phyloP scores from a whole-genome alignment of 345 rosid species.

The Hibiscus syriacus region DNA sequence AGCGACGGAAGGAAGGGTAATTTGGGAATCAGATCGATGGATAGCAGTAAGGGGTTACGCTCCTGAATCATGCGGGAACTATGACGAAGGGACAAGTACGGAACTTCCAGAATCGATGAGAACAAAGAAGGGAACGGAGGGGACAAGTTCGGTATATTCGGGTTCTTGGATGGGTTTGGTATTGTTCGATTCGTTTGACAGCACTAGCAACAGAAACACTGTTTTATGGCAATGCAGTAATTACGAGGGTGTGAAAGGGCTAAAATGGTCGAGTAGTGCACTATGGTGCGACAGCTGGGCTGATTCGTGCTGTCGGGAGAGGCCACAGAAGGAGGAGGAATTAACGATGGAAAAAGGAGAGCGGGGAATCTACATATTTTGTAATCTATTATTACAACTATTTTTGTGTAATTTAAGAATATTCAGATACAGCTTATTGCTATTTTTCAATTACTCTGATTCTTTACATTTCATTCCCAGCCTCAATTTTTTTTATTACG shows the following conservation, averaged over 20 bases:
- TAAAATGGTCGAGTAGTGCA: background rate
- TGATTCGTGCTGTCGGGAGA: slow-evolving; percentile 12
- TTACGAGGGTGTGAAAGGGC: background rate
- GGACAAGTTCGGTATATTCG: slow-evolving; percentile 13
- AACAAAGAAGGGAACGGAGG: slow-evolving; percentile 13
- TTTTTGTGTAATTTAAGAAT: slow-evolving; percentile 8
- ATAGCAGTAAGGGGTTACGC: slow-evolving; percentile 23
- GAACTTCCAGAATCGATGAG: slow-evolving; percentile 16
- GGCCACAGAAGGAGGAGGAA: slow-evolving; percentile 1
- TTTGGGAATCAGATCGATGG: slow-evolving; percentile 65
- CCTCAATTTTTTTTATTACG: background rate
- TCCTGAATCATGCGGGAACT: background rate
- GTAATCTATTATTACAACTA: slow-evolving; percentile 13
- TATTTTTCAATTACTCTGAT: background rate
- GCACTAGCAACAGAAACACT: too few relatives aligned
- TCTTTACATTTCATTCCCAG: background rate
- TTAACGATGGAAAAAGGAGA: slow-evolving; percentile 14
- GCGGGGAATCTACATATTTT: slow-evolving; percentile 9
- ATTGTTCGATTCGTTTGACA: background rate
- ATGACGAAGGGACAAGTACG: slow-evolving; percentile 12
- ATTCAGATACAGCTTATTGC: slow-evolving; percentile 13
- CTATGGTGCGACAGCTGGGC: background rate
- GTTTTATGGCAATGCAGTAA: slow-evolving; percentile 11
- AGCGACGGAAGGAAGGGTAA: slow-evolving; percentile 24
- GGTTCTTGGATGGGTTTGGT: slow-evolving; percentile 10